A percentile compares a stretch with the other conserved stretches of the same genome.
phyloP scores from a whole-genome alignment of 2,329 filamentous ascomycete genomes.

The Diaporthe ilicicola region DNA sequence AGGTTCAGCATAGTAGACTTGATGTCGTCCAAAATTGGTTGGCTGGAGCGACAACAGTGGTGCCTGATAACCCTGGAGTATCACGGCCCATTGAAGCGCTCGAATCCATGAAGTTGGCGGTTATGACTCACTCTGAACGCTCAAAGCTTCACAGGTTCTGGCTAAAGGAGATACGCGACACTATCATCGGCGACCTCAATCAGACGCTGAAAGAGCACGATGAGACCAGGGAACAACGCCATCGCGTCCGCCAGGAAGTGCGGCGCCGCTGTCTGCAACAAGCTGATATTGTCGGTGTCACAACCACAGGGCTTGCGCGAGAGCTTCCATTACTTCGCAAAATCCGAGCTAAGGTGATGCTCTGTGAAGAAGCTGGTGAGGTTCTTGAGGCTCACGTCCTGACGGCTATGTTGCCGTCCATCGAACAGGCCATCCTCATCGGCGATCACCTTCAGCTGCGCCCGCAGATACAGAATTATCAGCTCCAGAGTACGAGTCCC shows the following conservation, averaged over 20 bases:
- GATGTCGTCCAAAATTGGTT: conserved; percentile 38
- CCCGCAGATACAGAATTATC: conserved; percentile 64
- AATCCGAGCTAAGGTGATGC: conserved; percentile 62
- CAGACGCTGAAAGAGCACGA: conserved; percentile 31
- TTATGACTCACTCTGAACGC: conserved; percentile 39
- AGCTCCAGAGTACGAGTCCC: conserved; percentile 59
- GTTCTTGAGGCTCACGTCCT: conserved; percentile 71
- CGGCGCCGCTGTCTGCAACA: conserved; percentile 48
- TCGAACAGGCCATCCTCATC: conserved; percentile 70
- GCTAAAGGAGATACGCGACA: conserved; percentile 39
- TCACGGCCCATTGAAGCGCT: not conserved
- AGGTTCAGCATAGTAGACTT: not conserved
- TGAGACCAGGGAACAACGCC: not conserved
- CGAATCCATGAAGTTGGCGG: conserved; percentile 27
- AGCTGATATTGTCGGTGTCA: conserved; percentile 64
- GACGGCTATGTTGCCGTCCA: conserved; percentile 64
- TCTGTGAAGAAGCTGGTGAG: conserved; percentile 76
- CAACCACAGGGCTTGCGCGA: conserved; percentile 65
- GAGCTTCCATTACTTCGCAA: conserved; percentile 58
- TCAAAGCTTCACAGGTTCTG: conserved; percentile 41
- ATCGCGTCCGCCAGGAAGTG: conserved; percentile 40
- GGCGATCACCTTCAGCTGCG: conserved; percentile 71
- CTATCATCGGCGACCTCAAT: conserved; percentile 33
- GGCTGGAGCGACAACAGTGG: not conserved
- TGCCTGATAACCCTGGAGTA: not conserved